Percentiles rank a stretch among this genome's conserved stretches.
Conservation (phyloP, 192 early-diverging fungal species). For the Podila verticillata region DNA sequence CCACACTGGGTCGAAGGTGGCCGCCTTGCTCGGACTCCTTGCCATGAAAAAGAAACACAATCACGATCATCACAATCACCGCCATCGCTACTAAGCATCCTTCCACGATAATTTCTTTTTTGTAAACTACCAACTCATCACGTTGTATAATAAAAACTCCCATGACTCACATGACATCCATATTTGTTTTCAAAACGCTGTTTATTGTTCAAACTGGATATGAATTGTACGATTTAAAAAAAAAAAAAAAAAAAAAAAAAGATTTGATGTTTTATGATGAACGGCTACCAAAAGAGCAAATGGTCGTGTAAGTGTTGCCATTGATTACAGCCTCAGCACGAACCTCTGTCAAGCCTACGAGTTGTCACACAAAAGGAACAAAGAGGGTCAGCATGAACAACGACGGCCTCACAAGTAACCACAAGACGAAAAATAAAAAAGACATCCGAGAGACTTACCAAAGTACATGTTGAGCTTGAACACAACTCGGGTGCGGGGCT, state of each 20-base stretch:
- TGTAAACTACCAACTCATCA: too few species aligned
- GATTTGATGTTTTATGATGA: background rate
- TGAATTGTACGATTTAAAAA: background rate
- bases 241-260: background rate
- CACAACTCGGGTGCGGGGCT: constrained; percentile 53
- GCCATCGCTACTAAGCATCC: background rate
- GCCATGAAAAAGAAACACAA: constrained; percentile 9
- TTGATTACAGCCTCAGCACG: constrained; percentile 60
- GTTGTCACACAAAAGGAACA: constrained; percentile 5
- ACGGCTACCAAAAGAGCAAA: constrained; percentile 55
- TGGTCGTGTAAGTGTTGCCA: constrained; percentile 55
- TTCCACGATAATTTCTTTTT: too few species aligned
- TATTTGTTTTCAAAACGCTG: too few species aligned
- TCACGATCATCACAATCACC: constrained; percentile 1
- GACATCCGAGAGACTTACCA: constrained; percentile 9
- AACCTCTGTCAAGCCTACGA: constrained; percentile 59
- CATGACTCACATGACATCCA: too few species aligned
- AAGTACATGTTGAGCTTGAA: constrained; percentile 49
- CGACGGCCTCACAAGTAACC: background rate
- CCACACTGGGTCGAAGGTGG: constrained; percentile 14
- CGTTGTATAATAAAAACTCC: too few species aligned
- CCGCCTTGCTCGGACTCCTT: constrained; percentile 4
- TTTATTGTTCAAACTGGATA: too few species aligned
- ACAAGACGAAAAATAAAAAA: background rate
- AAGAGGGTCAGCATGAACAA: background rate